phyloP scores from a whole-genome alignment of 192 early-diverging fungal species.

The Gaertneriomyces semiglobifer region DNA sequence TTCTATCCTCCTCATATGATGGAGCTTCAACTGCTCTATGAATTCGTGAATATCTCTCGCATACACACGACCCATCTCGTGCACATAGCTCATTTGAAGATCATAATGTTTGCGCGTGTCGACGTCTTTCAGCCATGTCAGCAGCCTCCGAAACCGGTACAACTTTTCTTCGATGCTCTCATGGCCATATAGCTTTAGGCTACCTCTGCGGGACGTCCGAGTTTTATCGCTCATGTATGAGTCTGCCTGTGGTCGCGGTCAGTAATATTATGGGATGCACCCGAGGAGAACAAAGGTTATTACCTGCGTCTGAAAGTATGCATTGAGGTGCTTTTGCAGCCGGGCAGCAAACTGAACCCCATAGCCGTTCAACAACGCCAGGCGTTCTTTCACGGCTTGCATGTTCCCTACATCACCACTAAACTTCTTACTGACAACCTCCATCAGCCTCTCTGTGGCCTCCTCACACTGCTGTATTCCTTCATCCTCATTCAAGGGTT shows the following conservation, averaged over 20 bases:
- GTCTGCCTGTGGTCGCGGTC: slow-evolving; percentile 30
- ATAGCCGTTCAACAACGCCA: slow-evolving; percentile 43
- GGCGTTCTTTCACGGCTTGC: slow-evolving; percentile 40
- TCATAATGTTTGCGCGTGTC: slow-evolving; percentile 55
- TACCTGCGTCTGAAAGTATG: slow-evolving; percentile 27
- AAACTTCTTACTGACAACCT: slow-evolving; percentile 33
- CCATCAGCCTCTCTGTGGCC: slow-evolving; percentile 36
- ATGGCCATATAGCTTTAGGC: slow-evolving; percentile 37
- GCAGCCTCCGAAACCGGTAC: slow-evolving; percentile 40
- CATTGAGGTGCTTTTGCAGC: slow-evolving; percentile 39
- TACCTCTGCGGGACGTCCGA: slow-evolving; percentile 27
- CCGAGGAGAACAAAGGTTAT: background rate
- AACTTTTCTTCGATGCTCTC: slow-evolving; percentile 48
- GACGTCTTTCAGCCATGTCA: slow-evolving; percentile 52
- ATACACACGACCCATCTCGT: slow-evolving; percentile 41
- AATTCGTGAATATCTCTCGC: slow-evolving; percentile 42
- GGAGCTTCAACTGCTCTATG: slow-evolving; percentile 35
- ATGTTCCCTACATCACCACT: slow-evolving; percentile 33
- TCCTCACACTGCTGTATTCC: slow-evolving; percentile 48
- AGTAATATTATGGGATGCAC: background rate
- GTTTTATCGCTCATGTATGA: slow-evolving; percentile 36
- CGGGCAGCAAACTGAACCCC: slow-evolving; percentile 41
- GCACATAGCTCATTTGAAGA: slow-evolving; percentile 52
- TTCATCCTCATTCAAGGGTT: slow-evolving; percentile 43
- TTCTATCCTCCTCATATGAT: slow-evolving; percentile 32